These are phyloP conservation scores for Tylopilus cervinicoccineus DNA, from an alignment of 768 basidiomycete genomes.

Conservation along the genomic window DNA sequence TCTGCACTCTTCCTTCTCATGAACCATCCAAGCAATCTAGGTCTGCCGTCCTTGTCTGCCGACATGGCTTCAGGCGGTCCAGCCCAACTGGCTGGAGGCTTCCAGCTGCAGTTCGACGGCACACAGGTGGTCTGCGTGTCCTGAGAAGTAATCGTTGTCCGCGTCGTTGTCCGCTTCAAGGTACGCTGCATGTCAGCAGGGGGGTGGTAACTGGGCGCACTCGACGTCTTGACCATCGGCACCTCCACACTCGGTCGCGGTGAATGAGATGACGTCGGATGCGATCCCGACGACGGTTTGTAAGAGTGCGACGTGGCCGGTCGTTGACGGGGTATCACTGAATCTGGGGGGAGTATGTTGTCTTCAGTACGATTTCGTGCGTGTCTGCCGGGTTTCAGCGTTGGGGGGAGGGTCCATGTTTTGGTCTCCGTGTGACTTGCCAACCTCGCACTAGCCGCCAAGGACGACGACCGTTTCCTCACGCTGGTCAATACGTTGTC, in stretches of 20 bases:
- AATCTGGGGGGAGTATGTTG: neutral
- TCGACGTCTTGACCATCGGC: neutral
- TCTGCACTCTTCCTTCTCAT: neutral
- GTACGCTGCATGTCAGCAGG: neutral
- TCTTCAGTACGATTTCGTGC: conserved; percentile 6
- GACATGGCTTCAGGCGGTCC: conserved; percentile 10
- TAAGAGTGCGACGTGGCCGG: neutral
- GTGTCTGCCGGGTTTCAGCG: conserved; percentile 11
- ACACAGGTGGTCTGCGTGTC: neutral
- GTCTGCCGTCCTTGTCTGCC: neutral
- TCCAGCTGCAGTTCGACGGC: conserved; percentile 9
- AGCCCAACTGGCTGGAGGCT: conserved; percentile 24
- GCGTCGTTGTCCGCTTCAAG: neutral
- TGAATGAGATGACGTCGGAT: neutral
- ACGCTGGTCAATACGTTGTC: neutral
- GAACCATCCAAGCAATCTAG: neutral
- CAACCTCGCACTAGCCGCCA: neutral
- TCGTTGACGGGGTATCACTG: neutral
- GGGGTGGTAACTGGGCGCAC: neutral
- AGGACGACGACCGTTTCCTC: neutral
- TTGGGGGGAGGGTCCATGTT: conserved; percentile 18
- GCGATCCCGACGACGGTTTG: neutral
- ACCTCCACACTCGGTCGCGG: neutral
- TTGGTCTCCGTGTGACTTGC: neutral
- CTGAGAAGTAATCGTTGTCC: neutral